Evolutionary conservation across 2,329 filamentous ascomycete genomes (phyloP).

Genomic region (Pseudonectria buxi): DNA sequence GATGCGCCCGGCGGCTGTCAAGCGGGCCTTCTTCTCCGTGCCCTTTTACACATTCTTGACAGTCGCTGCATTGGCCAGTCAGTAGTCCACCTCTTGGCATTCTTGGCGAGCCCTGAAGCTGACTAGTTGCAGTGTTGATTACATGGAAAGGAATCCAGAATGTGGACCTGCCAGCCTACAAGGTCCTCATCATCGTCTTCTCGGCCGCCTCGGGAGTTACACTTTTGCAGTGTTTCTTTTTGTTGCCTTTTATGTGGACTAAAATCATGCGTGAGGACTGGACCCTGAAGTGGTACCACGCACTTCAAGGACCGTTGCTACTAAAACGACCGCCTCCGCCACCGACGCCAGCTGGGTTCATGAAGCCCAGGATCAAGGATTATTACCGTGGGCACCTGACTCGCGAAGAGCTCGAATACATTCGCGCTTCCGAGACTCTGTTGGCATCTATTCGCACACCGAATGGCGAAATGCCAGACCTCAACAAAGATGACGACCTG

Average conservation of each 20-base stretch:
- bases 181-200: constrained; percentile 32
- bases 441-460: constrained; percentile 27
- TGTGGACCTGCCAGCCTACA: constrained; percentile 14
- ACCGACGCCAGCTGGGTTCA: constrained; percentile 29
- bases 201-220: constrained; percentile 36
- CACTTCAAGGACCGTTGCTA: constrained; percentile 41
- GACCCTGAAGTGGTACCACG: constrained; percentile 41
- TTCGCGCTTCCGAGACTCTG: constrained; percentile 29
- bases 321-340: constrained; percentile 32
- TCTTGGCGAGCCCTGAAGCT: background rate
- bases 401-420: constrained; percentile 34
- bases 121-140: constrained; percentile 39
- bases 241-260: constrained; percentile 47
- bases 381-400: constrained; percentile 45
- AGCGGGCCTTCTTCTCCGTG: constrained; percentile 28
- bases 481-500: constrained; percentile 26
- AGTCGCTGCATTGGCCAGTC: constrained; percentile 28
- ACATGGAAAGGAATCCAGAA: constrained; percentile 35
- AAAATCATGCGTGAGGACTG: constrained; percentile 45
- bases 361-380: constrained; percentile 38
- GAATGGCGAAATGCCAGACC: constrained; percentile 13
- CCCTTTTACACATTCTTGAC: constrained; percentile 34
- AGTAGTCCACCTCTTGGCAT: constrained; percentile 3
- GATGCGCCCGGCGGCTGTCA: constrained; percentile 21
- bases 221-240: constrained; percentile 37